Percentiles rank a stretch among this genome's conserved stretches.
phyloP scores from a whole-genome alignment of 1,284 basidiomycete species.

The Cystobasidium pallidum region DNA sequence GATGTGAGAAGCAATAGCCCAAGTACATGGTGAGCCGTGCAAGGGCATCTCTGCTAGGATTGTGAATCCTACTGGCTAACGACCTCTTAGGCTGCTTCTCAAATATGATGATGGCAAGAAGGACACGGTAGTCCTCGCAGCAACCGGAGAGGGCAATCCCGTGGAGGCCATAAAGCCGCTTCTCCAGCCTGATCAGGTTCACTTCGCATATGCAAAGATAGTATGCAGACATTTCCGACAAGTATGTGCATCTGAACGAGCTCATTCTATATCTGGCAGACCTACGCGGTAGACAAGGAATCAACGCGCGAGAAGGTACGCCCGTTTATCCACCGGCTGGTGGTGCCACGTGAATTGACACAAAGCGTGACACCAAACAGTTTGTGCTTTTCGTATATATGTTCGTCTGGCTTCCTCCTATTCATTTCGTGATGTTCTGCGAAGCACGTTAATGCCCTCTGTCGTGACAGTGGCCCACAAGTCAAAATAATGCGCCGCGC shows the following conservation, averaged over 20 bases:
- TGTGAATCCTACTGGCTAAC: not conserved
- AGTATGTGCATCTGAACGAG: not conserved
- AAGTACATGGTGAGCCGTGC: constrained; percentile 17
- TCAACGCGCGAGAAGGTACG: constrained; percentile 37
- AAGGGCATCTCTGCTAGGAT: not conserved
- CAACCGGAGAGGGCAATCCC: constrained; percentile 25
- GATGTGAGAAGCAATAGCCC: constrained; percentile 34
- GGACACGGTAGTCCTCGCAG: constrained; percentile 31
- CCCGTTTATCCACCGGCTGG: not conserved
- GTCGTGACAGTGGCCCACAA: constrained; percentile 25
- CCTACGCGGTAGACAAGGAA: constrained; percentile 37
- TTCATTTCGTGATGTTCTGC: not conserved
- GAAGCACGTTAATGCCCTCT: not conserved
- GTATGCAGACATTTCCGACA: constrained; percentile 5
- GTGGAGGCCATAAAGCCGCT: constrained; percentile 34
- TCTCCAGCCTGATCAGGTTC: constrained; percentile 38
- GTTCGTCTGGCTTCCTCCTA: not conserved
- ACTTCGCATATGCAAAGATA: constrained; percentile 38
- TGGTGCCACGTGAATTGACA: constrained; percentile 2
- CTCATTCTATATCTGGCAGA: not conserved
- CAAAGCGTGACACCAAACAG: not conserved
- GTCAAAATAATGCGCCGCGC: constrained; percentile 43
- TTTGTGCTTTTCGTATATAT: constrained; percentile 40
- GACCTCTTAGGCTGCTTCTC: constrained; percentile 27
- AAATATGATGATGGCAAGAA: constrained; percentile 41